These are phyloP conservation scores for Cryptosporidium viatorum DNA, from an alignment of 169 alveolate genomes.

Conservation along the genomic window DNA sequence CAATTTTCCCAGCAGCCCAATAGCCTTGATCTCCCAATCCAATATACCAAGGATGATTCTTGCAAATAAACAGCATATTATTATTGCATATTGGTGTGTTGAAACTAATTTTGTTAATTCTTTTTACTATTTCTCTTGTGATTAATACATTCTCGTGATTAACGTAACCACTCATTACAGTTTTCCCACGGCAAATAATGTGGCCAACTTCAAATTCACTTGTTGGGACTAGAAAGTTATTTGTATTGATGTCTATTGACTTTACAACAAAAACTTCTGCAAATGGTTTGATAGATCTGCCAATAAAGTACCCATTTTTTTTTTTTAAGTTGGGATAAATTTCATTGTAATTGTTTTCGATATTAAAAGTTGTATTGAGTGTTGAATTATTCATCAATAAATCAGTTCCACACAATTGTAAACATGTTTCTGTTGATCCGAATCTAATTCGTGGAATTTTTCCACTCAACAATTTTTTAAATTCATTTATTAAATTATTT, in stretches of 20 bases:
- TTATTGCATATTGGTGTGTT: not conserved
- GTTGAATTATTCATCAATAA: slow-evolving; percentile 1
- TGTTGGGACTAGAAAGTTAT: slow-evolving; percentile 65
- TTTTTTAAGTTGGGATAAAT: not conserved
- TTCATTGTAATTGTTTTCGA: not conserved
- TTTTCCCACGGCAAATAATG: slow-evolving; percentile 77
- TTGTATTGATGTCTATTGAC: slow-evolving; percentile 47
- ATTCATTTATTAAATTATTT: slow-evolving; percentile 13
- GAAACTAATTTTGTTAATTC: not conserved
- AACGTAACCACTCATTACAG: slow-evolving; percentile 74
- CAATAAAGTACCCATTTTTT: slow-evolving; percentile 77
- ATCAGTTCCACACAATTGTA: slow-evolving; percentile 76
- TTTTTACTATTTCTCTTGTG: slow-evolving; percentile 4
- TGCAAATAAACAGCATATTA: slow-evolving; percentile 1
- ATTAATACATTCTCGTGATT: slow-evolving; percentile 17
- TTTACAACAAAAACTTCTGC: slow-evolving; percentile 76
- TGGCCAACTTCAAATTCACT: slow-evolving; percentile 78
- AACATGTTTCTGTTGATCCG: slow-evolving; percentile 81
- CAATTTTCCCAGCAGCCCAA: slow-evolving; percentile 21
- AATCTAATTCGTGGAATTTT: slow-evolving; percentile 79
- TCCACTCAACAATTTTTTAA: slow-evolving; percentile 56
- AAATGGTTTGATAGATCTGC: slow-evolving; percentile 77
- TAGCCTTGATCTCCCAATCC: slow-evolving; percentile 71
- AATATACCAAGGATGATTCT: slow-evolving; percentile 69
- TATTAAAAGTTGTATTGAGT: not conserved